Evolutionary conservation across 2,329 filamentous ascomycete genomes (phyloP).

Genomic region (Aspergillus latus): DNA sequence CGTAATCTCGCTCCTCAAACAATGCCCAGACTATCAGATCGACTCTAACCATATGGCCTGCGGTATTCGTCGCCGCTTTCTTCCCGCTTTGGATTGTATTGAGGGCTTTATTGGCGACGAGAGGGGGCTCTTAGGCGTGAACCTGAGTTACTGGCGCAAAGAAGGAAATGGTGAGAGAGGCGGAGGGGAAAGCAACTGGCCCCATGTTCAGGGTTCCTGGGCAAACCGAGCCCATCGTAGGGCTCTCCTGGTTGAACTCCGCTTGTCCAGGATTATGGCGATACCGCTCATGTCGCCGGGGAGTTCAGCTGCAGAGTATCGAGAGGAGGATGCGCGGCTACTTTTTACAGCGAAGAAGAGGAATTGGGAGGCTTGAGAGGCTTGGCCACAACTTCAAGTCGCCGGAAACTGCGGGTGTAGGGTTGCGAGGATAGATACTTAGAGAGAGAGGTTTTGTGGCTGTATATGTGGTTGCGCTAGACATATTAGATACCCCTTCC

Average conservation of each 20-base stretch:
- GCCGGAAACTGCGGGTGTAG: background rate
- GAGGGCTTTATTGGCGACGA: slow-evolving; percentile 37
- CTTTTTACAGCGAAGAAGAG: slow-evolving; percentile 38
- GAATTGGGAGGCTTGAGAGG: slow-evolving; percentile 34
- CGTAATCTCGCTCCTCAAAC: slow-evolving; percentile 40
- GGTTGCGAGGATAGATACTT: too few relatives aligned
- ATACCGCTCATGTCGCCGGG: slow-evolving; percentile 21
- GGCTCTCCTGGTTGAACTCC: slow-evolving; percentile 27
- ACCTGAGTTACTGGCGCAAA: slow-evolving; percentile 17
- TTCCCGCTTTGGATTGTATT: slow-evolving; percentile 40
- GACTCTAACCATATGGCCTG: slow-evolving; percentile 44
- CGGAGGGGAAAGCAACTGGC: slow-evolving; percentile 12
- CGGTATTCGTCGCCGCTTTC: slow-evolving; percentile 42
- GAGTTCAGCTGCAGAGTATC: slow-evolving; percentile 8
- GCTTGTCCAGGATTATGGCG: slow-evolving; percentile 26
- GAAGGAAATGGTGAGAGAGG: background rate
- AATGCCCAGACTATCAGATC: slow-evolving; percentile 46
- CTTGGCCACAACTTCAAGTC: too few relatives aligned
- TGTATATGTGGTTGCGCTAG: background rate
- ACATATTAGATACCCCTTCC: background rate
- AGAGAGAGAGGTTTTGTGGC: background rate
- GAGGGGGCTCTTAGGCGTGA: slow-evolving; percentile 33
- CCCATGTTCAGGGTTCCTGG: slow-evolving; percentile 22
- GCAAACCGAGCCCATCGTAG: slow-evolving; percentile 20
- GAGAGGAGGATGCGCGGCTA: slow-evolving; percentile 34